Evolutionary conservation across 257 asterid species (phyloP).

Genomic region (Solanum habrochaites): DNA sequence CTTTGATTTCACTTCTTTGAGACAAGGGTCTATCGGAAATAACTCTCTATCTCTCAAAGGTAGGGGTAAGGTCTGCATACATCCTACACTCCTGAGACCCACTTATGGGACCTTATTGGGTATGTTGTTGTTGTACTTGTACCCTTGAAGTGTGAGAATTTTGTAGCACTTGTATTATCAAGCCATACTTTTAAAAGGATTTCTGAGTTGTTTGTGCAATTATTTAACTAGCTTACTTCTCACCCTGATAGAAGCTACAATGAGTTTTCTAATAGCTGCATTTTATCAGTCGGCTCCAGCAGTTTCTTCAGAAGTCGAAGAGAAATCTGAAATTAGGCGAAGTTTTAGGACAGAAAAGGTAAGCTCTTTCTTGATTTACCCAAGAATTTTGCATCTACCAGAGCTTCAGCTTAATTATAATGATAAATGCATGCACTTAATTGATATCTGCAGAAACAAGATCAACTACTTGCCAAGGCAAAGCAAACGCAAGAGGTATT

Average conservation of each 20-base stretch:
- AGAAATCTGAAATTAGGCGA: constrained; percentile 30
- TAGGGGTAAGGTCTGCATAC: neutral
- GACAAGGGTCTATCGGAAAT: neutral
- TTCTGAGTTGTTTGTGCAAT: neutral
- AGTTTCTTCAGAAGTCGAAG: constrained; percentile 16
- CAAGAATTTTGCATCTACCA: neutral
- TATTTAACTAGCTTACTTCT: neutral
- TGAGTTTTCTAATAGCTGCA: constrained; percentile 7
- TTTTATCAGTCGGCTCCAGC: constrained; percentile 46
- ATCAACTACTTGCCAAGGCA: constrained; percentile 49
- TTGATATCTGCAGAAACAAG: constrained; percentile 53
- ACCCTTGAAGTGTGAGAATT: neutral
- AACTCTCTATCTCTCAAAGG: neutral
- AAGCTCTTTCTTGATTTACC: constrained; percentile 16
- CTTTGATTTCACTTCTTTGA: neutral
- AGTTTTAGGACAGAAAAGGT: constrained; percentile 49
- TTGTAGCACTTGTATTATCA: neutral
- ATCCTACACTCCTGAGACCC: neutral
- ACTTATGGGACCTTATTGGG: neutral
- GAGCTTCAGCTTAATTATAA: neutral
- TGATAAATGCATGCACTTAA: neutral
- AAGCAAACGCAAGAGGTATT: constrained; percentile 70
- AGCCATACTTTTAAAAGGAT: neutral
- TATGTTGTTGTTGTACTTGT: neutral
- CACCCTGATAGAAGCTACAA: neutral